A percentile compares a stretch with the other conserved stretches of the same genome.
Conservation (phyloP, 768 basidiomycete species). For the Panellus pusillus region DNA sequence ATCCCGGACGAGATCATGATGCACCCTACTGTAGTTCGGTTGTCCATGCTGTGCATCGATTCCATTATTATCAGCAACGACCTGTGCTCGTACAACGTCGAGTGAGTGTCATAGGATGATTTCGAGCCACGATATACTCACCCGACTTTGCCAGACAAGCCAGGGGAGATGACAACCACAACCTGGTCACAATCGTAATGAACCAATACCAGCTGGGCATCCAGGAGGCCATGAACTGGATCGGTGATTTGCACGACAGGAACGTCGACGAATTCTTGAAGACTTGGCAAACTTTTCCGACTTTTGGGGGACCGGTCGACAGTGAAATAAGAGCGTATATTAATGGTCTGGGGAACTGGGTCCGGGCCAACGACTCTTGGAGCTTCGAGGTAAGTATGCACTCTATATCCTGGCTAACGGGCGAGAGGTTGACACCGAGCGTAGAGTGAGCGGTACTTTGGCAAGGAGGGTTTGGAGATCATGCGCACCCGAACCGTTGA, state of each 20-base stretch:
- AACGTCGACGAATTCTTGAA: constrained; percentile 33
- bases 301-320: constrained; percentile 36
- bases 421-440: too few relatives aligned
- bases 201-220: constrained; percentile 32
- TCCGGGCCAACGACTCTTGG: constrained; percentile 39
- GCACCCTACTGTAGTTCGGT: constrained; percentile 36
- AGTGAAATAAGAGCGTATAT: constrained; percentile 34
- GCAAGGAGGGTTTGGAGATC: too few relatives aligned
- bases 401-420: too few relatives aligned
- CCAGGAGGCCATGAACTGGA: constrained; percentile 38
- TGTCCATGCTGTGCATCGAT: constrained; percentile 34
- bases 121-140: background rate
- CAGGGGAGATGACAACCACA: constrained; percentile 39
- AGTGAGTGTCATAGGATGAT: background rate
- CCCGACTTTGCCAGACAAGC: constrained; percentile 23
- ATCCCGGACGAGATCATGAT: constrained; percentile 42
- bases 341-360: constrained; percentile 40
- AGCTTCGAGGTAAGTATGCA: constrained; percentile 41
- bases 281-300: constrained; percentile 31
- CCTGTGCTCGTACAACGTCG: constrained; percentile 25
- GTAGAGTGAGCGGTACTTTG: too few relatives aligned
- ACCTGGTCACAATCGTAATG: constrained; percentile 44
- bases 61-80: constrained; percentile 37
- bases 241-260: constrained; percentile 32
- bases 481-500: too few relatives aligned